Conservation (phyloP, 768 basidiomycete genomes). For the Porpolomopsis calyptriformis region DNA sequence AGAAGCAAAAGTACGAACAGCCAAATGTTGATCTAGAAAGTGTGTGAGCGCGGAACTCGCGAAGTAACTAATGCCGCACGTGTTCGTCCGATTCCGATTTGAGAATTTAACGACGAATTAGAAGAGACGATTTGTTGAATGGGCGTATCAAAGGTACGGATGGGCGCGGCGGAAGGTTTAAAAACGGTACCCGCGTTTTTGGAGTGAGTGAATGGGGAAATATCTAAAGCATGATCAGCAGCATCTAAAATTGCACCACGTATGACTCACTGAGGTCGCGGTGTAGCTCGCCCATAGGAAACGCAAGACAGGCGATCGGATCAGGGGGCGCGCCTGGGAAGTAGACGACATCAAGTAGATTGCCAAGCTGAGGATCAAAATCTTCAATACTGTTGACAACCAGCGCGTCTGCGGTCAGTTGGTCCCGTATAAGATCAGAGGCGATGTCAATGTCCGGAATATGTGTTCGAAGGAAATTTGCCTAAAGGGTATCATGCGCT, state of each 20-base stretch:
- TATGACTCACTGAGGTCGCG: slow-evolving; percentile 47
- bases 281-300: slow-evolving; percentile 54
- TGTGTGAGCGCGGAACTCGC: not conserved
- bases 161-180: slow-evolving; percentile 31
- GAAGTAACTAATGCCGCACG: not conserved
- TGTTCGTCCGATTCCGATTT: not conserved
- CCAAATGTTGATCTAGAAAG: slow-evolving; percentile 22
- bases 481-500: slow-evolving; percentile 27
- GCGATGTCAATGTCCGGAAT: slow-evolving; percentile 69
- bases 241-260: not conserved
- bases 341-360: slow-evolving; percentile 35
- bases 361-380: slow-evolving; percentile 53
- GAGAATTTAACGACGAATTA: not conserved
- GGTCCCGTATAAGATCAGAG: slow-evolving; percentile 50
- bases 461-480: slow-evolving; percentile 59
- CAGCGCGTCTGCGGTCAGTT: slow-evolving; percentile 38
- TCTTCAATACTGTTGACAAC: slow-evolving; percentile 22
- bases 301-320: slow-evolving; percentile 31
- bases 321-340: slow-evolving; percentile 15
- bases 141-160: slow-evolving; percentile 49
- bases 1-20: slow-evolving; percentile 38
- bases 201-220: slow-evolving; percentile 32
- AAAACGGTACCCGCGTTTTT: slow-evolving; percentile 21
- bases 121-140: slow-evolving; percentile 52
- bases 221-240: slow-evolving; percentile 27